These are phyloP conservation scores for Trichoderma gracile DNA, from an alignment of 2,329 filamentous ascomycete genomes.

Conservation along the genomic window DNA sequence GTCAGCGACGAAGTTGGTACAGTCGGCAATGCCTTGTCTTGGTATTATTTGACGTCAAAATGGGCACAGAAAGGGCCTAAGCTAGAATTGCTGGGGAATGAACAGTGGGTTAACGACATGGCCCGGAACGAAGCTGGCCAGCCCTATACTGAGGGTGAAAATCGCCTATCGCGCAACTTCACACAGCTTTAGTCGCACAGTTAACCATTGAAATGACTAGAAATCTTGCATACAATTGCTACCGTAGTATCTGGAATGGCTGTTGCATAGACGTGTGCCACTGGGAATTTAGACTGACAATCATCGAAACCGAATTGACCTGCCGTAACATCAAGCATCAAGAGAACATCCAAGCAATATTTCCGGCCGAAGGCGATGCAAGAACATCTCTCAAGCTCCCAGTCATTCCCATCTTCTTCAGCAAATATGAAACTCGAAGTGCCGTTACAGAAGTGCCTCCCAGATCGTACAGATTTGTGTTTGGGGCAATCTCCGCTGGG, in stretches of 20 bases:
- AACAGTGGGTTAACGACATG: constrained; percentile 32
- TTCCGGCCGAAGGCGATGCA: neutral
- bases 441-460: constrained; percentile 5
- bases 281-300: too few relatives aligned
- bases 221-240: too few relatives aligned
- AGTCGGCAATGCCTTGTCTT: constrained; percentile 73
- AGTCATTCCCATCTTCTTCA: neutral
- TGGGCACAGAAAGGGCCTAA: constrained; percentile 37
- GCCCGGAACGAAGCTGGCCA: constrained; percentile 53
- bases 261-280: too few relatives aligned
- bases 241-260: too few relatives aligned
- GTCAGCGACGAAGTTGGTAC: constrained; percentile 83
- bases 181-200: neutral
- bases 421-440: neutral
- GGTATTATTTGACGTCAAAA: constrained; percentile 75
- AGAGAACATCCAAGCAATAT: constrained; percentile 5
- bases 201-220: too few relatives aligned
- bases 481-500: neutral
- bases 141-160: constrained; percentile 60
- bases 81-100: constrained; percentile 15
- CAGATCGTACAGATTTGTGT: neutral
- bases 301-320: neutral
- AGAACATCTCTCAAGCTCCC: neutral
- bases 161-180: constrained; percentile 46
- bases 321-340: neutral